Conservation (phyloP, 805 yeast species). For the Lipomyces starkeyi region DNA sequence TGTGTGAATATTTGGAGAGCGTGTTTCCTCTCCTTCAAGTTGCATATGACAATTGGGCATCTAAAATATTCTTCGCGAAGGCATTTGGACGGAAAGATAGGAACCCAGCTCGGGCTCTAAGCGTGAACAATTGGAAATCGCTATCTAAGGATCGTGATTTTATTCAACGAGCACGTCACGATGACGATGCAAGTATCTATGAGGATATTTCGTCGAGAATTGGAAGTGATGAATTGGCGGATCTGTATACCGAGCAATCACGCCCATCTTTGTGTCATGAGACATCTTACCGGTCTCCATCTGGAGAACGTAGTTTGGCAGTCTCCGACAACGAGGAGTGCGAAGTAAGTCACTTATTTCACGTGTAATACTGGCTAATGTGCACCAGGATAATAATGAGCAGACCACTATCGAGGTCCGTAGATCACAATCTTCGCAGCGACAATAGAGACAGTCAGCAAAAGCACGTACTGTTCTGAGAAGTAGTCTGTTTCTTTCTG, state of each 20-base stretch:
- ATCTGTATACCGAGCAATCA: background rate
- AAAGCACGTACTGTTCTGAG: background rate
- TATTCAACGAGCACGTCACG: conserved; percentile 3
- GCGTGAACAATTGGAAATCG: background rate
- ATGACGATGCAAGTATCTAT: background rate
- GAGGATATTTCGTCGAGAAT: background rate
- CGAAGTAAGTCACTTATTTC: conserved; percentile 1
- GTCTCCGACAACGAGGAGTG: background rate
- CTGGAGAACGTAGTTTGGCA: background rate
- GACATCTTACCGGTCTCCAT: background rate
- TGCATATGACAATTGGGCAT: conserved; percentile 5
- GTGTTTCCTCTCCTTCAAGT: conserved; percentile 2
- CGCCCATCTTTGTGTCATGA: conserved; percentile 1
- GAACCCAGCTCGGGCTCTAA: background rate
- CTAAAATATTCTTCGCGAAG: background rate
- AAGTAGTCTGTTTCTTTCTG: background rate
- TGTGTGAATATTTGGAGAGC: background rate
- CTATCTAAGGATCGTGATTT: background rate
- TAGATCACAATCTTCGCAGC: background rate
- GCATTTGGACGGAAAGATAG: conserved; percentile 4
- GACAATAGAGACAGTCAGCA: background rate
- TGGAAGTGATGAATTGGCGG: background rate
- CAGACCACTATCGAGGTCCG: background rate
- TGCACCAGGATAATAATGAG: background rate
- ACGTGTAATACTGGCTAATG: background rate